Evolutionary conservation across 1,284 basidiomycete species (phyloP).

Genomic region (Pascua sp.): DNA sequence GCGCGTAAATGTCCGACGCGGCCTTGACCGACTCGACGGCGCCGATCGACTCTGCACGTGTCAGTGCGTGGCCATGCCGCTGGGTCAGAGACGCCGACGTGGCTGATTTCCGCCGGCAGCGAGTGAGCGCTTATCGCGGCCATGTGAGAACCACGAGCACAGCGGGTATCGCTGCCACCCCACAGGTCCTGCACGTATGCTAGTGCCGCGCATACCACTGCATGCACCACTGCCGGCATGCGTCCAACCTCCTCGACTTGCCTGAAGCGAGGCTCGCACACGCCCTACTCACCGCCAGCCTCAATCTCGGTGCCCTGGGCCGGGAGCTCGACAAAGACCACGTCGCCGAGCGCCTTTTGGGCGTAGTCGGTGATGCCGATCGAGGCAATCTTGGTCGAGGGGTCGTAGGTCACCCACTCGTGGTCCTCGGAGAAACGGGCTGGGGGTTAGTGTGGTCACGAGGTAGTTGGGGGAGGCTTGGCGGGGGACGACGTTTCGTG

Average conservation of each 20-base stretch:
- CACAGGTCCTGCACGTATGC: no score
- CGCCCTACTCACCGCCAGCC: slow-evolving; percentile 65
- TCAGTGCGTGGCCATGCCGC: no score
- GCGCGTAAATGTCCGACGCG: slow-evolving; percentile 94
- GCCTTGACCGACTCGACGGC: slow-evolving; percentile 98
- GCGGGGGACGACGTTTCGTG: no score
- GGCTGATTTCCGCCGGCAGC: no score
- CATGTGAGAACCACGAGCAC: no score
- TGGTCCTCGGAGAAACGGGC: slow-evolving; percentile 86
- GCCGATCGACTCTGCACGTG: slow-evolving; percentile 75
- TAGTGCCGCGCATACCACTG: no score
- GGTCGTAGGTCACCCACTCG: slow-evolving; percentile 82
- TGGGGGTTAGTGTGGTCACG: slow-evolving; percentile 38
- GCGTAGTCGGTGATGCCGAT: slow-evolving; percentile 93
- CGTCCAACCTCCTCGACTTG: not conserved
- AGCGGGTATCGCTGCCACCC: not conserved
- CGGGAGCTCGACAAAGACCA: slow-evolving; percentile 95
- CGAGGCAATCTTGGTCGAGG: slow-evolving; percentile 71
- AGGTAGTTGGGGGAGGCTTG: no score
- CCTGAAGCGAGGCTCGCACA: no score
- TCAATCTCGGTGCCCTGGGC: slow-evolving; percentile 63
- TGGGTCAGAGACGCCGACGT: no score
- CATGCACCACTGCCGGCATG: not conserved
- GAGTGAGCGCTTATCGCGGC: no score
- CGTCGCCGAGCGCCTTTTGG: slow-evolving; percentile 88